phyloP scores from a whole-genome alignment of 1,139 yeast species.

The Yamadazyma atlantica region DNA sequence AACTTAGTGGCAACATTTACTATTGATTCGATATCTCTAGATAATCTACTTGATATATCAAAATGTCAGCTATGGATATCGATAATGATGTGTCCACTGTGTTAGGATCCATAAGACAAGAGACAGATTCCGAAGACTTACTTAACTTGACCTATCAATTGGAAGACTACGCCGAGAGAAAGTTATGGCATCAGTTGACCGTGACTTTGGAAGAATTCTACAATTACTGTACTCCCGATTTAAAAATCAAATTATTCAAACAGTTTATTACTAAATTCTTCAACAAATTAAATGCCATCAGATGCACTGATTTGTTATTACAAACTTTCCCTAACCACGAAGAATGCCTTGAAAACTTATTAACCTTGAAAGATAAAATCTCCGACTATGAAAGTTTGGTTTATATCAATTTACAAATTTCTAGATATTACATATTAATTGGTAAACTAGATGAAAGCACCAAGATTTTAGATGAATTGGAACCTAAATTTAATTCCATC shows the following conservation, averaged over 20 bases:
- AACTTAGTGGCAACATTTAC: not conserved
- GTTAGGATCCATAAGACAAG: constrained; percentile 68
- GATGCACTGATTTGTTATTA: constrained; percentile 73
- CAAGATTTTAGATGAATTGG: constrained; percentile 62
- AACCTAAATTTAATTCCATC: constrained; percentile 33
- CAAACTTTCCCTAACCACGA: constrained; percentile 52
- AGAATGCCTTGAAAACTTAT: constrained; percentile 45
- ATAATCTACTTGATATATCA: too few relatives aligned
- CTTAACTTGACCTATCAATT: constrained; percentile 68
- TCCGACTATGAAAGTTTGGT: constrained; percentile 44
- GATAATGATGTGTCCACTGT: constrained; percentile 59
- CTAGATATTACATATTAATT: constrained; percentile 64
- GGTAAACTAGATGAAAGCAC: constrained; percentile 65
- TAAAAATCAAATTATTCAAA: constrained; percentile 68
- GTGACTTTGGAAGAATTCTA: constrained; percentile 63
- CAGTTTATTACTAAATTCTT: constrained; percentile 68
- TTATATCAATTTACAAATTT: constrained; percentile 73
- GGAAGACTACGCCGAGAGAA: constrained; percentile 86
- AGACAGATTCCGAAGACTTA: constrained; percentile 62
- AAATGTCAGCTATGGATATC: constrained; percentile 31
- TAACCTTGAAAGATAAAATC: constrained; percentile 42
- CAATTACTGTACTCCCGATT: constrained; percentile 35
- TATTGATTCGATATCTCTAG: not conserved
- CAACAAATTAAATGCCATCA: constrained; percentile 73
- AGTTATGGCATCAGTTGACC: constrained; percentile 78